A percentile compares a stretch with the other conserved stretches of the same genome.
phyloP scores from a whole-genome alignment of 176 grass and related monocot species.

The Thalia dealbata region DNA sequence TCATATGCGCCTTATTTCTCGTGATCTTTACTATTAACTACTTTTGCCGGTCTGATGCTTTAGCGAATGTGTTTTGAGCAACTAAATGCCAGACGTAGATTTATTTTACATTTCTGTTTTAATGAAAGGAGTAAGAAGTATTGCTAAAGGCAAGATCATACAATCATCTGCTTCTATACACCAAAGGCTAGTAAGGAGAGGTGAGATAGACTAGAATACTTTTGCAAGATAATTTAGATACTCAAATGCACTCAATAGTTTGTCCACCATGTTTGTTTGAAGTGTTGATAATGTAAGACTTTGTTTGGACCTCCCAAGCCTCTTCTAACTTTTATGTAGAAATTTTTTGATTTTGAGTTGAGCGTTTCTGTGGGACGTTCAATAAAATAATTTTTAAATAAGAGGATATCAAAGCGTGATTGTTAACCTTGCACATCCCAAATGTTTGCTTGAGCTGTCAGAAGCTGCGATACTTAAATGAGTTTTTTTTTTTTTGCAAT shows the following conservation, averaged over 20 bases:
- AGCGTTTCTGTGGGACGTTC: too few relatives aligned
- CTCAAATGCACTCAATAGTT: too few relatives aligned
- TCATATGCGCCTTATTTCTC: not conserved
- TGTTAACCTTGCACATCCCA: not conserved
- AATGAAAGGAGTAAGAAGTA: not conserved
- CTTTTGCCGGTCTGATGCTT: not conserved
- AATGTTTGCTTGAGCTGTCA: not conserved
- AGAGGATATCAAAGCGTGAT: not conserved
- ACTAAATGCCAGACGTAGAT: not conserved
- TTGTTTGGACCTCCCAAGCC: not conserved
- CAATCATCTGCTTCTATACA: not conserved
- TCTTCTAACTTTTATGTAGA: not conserved
- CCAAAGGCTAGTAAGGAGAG: not conserved
- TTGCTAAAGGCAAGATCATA: not conserved
- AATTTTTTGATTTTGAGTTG: too few relatives aligned
- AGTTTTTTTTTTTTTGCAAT: not conserved
- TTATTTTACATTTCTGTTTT: not conserved
- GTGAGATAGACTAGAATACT: not conserved
- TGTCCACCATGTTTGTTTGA: not conserved
- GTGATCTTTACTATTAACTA: not conserved
- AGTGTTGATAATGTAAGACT: not conserved
- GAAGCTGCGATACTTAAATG: not conserved
- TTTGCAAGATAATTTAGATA: too few relatives aligned
- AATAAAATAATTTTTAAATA: not conserved
- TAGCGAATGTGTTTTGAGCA: not conserved